Evolutionary conservation across 225 moss, liverwort and hornwort species (phyloP), one percentile per base, ranked within the genome.

Genomic region (Anthoceros angustus): DNA sequence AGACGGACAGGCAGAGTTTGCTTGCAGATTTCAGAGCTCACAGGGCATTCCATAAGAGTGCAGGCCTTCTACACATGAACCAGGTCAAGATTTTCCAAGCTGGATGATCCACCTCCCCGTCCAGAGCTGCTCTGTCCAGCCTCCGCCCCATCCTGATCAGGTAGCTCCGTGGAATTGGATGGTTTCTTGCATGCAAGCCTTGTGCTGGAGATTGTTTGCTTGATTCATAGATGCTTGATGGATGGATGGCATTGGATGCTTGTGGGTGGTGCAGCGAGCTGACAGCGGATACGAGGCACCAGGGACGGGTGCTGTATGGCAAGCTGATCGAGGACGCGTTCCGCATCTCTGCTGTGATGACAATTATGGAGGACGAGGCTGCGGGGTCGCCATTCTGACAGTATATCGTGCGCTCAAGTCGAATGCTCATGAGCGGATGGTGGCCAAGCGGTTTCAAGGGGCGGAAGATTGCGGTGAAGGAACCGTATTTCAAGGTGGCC

Each of bases 401-500:
- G 65, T 75, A 42, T 71, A 75, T 45, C 71, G 71, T 24, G 68
- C 71, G 9, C 63, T 71, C 23, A 64, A 63, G 39, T 71, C 71
- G 14, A 55, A 67, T 26, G 64, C 75, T 11, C 68, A 25, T 42
- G 23, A 65, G 0, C 45, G 40, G 20, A 68, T 68, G 67, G 75
- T 75, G 41, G 25, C 72, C 64, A 41, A 39, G 15, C 65, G 62
- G 18, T 76, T 60, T 42, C 69, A 61, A 72, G 66, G 76, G 76
- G 24, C 66, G 66, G n/a, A 69, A 62, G 46, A 72, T 76, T 46
- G 76, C 72, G 32, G 72, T 76, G 48, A 76, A 72, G n/a, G n/a
- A n/a, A n/a, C n/a, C n/a, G n/a, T n/a, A n/a, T n/a, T n/a, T n/a
- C n/a, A n/a, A n/a, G n/a, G n/a, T n/a, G n/a, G n/a, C n/a, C n/a